A percentile compares a stretch with the other conserved stretches of the same genome.
phyloP scores from a whole-genome alignment of 768 basidiomycete species.

The Trametes punicea region DNA sequence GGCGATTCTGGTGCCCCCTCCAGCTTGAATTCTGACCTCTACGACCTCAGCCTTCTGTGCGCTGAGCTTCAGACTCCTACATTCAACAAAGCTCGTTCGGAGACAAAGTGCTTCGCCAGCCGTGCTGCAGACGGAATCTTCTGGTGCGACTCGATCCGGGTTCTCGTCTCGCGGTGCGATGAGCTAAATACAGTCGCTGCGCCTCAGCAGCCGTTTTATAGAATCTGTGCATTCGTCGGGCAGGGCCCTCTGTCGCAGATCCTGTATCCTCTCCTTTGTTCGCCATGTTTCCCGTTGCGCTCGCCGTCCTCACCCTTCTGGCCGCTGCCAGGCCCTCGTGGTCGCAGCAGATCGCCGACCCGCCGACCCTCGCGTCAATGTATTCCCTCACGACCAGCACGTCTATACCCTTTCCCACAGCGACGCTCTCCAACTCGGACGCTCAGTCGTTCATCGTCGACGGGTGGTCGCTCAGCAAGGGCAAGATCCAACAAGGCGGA shows the following conservation, averaged over 20 bases:
- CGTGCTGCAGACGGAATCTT: background rate
- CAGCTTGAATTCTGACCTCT: background rate
- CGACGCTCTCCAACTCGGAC: conserved; percentile 49
- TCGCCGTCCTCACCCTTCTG: conserved; percentile 12
- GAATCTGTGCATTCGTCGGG: conserved; percentile 9
- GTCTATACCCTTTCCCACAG: conserved; percentile 58
- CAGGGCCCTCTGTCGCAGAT: conserved; percentile 10
- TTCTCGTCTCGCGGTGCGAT: background rate
- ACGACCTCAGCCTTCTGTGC: background rate
- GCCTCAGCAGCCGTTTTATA: background rate
- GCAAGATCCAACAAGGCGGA: conserved; percentile 55
- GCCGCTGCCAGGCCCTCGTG: conserved; percentile 9
- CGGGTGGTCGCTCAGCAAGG: conserved; percentile 60
- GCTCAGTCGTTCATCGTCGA: conserved; percentile 49
- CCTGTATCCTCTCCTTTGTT: background rate
- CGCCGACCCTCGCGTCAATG: conserved; percentile 40
- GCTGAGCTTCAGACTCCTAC: background rate
- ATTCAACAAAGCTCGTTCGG: background rate
- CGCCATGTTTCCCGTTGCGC: conserved; percentile 12
- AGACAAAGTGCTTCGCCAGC: background rate
- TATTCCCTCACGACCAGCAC: conserved; percentile 61
- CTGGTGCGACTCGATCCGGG: background rate
- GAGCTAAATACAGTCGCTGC: background rate
- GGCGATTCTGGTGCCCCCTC: background rate
- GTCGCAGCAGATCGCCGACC: conserved; percentile 15